These are phyloP conservation scores for Aspergillus novoparasiticus DNA, from an alignment of 2,329 filamentous ascomycete species.

Conservation along the genomic window DNA sequence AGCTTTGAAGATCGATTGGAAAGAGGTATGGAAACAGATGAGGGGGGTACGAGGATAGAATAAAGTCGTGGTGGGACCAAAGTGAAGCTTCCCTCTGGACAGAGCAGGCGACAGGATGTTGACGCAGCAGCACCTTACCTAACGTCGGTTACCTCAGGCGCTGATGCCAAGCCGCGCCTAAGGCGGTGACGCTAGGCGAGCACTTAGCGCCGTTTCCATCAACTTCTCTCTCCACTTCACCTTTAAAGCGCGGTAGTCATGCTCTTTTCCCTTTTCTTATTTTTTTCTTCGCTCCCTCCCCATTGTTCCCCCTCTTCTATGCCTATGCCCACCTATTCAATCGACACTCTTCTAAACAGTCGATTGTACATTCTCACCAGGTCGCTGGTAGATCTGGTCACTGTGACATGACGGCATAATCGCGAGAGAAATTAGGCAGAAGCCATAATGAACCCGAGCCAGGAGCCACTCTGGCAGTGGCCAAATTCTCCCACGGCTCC, in stretches of 20 bases:
- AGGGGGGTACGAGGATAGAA: constrained; percentile 19
- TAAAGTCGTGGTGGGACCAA: constrained; percentile 22
- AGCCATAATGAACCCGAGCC: constrained; percentile 21
- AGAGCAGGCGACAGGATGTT: constrained; percentile 37
- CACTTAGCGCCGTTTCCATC: constrained; percentile 19
- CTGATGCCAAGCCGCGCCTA: constrained; percentile 21
- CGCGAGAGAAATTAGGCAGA: not conserved
- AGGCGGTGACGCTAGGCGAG: constrained; percentile 28
- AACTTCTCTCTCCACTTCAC: constrained; percentile 15
- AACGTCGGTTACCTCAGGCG: constrained; percentile 11
- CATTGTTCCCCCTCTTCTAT: constrained; percentile 6
- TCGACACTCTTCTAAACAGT: not conserved
- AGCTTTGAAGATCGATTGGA: constrained; percentile 16
- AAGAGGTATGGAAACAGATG: constrained; percentile 7
- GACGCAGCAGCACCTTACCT: constrained; percentile 28
- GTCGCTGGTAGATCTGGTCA: constrained; percentile 19
- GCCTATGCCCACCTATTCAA: not conserved
- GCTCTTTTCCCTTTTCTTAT: constrained; percentile 16
- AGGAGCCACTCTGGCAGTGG: constrained; percentile 32
- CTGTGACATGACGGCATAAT: constrained; percentile 15
- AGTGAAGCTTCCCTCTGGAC: constrained; percentile 34
- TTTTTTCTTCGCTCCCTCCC: constrained; percentile 19
- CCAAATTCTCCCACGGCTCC: constrained; percentile 15
- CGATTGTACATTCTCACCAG: constrained; percentile 11
- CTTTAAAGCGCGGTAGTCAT: constrained; percentile 2